phyloP scores from a whole-genome alignment of 2,329 filamentous ascomycete species.

The Aureobasidium sp. region DNA sequence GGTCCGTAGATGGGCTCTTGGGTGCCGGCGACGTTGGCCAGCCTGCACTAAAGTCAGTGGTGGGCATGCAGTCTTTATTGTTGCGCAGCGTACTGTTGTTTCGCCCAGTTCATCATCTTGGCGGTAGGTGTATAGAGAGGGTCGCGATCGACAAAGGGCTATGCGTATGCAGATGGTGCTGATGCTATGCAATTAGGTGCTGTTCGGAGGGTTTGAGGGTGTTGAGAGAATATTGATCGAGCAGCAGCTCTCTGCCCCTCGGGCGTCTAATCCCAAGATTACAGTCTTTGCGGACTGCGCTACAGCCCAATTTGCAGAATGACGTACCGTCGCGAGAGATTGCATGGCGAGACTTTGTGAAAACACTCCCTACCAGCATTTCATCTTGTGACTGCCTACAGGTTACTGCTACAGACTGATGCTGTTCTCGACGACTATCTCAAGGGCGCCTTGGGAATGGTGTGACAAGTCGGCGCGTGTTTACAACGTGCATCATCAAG shows the following conservation, averaged over 20 bases:
- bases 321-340: neutral
- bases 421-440: neutral
- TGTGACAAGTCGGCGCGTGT: neutral
- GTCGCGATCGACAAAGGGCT: neutral
- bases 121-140: constrained; percentile 4
- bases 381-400: neutral
- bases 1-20: constrained; percentile 95
- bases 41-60: constrained; percentile 26
- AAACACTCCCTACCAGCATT: neutral
- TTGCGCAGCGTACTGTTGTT: constrained; percentile 65
- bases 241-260: neutral
- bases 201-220: neutral
- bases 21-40: constrained; percentile 80
- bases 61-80: neutral
- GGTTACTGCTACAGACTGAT: neutral
- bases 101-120: constrained; percentile 89
- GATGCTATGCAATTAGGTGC: neutral
- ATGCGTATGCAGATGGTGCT: neutral
- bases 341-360: neutral
- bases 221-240: neutral
- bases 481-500: neutral
- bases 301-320: constrained; percentile 8
- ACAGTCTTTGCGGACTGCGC: neutral
- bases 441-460: neutral
- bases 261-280: constrained; percentile 8